phyloP scores from a whole-genome alignment of 1,139 yeast genomes.

The Saccharomyces pastorianus region DNA sequence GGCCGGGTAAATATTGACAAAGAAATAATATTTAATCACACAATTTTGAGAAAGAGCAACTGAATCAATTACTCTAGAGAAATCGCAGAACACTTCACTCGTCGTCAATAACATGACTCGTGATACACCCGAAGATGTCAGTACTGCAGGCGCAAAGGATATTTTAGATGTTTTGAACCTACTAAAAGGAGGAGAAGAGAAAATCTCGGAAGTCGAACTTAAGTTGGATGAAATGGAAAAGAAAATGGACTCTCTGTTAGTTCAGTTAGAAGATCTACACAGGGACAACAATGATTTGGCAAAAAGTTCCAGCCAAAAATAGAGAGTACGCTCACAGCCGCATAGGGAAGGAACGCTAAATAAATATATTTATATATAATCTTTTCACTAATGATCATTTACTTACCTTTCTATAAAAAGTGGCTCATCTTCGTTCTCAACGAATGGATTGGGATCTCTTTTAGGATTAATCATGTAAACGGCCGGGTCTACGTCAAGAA shows the following conservation, averaged over 20 bases:
- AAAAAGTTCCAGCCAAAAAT: constrained; percentile 2
- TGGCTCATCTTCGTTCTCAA: constrained; percentile 33
- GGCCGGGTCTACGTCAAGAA: constrained; percentile 31
- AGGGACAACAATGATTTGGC: background rate
- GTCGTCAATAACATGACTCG: background rate
- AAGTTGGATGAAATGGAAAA: constrained; percentile 50
- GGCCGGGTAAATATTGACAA: background rate
- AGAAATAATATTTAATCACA: background rate
- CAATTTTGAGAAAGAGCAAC: background rate
- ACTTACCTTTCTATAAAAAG: constrained; percentile 32
- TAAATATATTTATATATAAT: background rate
- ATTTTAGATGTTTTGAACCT: constrained; percentile 30
- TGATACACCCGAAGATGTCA: background rate
- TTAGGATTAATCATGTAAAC: constrained; percentile 54
- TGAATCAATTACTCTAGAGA: background rate
- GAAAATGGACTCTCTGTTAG: constrained; percentile 36
- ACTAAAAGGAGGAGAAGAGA: constrained; percentile 48
- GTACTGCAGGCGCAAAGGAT: constrained; percentile 6
- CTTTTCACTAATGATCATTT: background rate
- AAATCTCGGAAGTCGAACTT: constrained; percentile 47
- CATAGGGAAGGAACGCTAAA: background rate
- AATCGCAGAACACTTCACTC: background rate
- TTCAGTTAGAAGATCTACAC: constrained; percentile 13
- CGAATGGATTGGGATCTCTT: constrained; percentile 65
- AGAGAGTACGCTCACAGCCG: background rate